Conservation (phyloP, 1,139 yeast species). For the Suhomyces bribrorum region DNA sequence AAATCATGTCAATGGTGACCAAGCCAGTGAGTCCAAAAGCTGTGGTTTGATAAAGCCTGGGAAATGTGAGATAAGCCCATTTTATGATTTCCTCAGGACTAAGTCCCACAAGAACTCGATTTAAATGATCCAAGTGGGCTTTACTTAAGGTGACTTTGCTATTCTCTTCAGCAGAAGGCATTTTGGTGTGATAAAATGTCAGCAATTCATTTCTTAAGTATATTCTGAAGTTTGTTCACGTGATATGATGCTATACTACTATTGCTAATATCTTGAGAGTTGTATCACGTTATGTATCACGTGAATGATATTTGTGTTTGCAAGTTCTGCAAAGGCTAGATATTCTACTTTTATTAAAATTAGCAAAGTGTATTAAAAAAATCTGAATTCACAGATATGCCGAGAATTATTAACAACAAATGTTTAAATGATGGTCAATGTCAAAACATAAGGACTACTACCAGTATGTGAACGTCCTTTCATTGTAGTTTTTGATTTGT, state of each 20-base stretch:
- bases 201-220: not conserved
- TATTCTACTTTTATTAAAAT: no score
- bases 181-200: not conserved
- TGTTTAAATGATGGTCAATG: no score
- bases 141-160: conserved; percentile 28
- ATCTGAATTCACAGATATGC: no score
- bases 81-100: conserved; percentile 71
- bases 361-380: no score
- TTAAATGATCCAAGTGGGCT: conserved; percentile 56
- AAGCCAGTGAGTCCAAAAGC: conserved; percentile 95
- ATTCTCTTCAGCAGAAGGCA: not conserved
- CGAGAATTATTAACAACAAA: no score
- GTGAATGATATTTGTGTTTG: no score
- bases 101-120: conserved; percentile 54
- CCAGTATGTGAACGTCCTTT: no score
- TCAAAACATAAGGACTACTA: no score
- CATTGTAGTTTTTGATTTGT: no score
- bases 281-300: not conserved
- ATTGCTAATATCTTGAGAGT: no score
- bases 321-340: no score
- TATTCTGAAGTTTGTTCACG: conserved; percentile 7
- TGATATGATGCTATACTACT: conserved; percentile 14
- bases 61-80: conserved; percentile 85
- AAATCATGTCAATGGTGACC: conserved; percentile 80
- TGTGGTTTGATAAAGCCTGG: conserved; percentile 83